Evolutionary conservation across 306 rosid species (phyloP).

Genomic region (Rosa rugosa): DNA sequence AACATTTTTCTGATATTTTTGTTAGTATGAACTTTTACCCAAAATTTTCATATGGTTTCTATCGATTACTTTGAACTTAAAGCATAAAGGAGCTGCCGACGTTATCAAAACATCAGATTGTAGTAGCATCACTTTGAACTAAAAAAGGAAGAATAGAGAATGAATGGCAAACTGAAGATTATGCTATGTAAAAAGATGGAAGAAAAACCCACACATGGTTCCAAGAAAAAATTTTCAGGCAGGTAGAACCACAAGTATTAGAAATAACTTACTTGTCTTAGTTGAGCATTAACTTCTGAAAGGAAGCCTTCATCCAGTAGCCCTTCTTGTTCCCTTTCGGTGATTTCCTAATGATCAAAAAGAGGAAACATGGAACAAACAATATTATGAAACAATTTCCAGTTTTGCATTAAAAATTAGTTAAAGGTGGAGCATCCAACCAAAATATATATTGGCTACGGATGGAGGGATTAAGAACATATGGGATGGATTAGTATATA

Average conservation of each 20-base stretch:
- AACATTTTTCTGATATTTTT: not conserved
- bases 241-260: slow-evolving; percentile 15
- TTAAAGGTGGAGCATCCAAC: not conserved
- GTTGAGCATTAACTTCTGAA: slow-evolving; percentile 89
- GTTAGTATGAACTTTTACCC: not conserved
- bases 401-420: not conserved
- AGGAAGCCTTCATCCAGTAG: slow-evolving; percentile 91
- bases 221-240: slow-evolving; percentile 20
- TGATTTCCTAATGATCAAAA: slow-evolving; percentile 59
- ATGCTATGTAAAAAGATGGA: not conserved
- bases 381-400: not conserved
- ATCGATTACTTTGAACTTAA: not conserved
- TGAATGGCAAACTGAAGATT: slow-evolving; percentile 1
- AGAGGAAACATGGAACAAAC: slow-evolving; percentile 11
- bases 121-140: not conserved
- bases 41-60: not conserved
- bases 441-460: not conserved
- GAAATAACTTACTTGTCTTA: slow-evolving; percentile 68
- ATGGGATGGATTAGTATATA: not conserved
- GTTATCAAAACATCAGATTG: not conserved
- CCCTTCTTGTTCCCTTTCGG: slow-evolving; percentile 77
- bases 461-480: not conserved
- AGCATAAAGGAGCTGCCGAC: not conserved
- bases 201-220: slow-evolving; percentile 2
- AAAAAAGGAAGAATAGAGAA: not conserved